Conservation (phyloP, 2,329 filamentous ascomycete species). For the Diaporthe sp. region DNA sequence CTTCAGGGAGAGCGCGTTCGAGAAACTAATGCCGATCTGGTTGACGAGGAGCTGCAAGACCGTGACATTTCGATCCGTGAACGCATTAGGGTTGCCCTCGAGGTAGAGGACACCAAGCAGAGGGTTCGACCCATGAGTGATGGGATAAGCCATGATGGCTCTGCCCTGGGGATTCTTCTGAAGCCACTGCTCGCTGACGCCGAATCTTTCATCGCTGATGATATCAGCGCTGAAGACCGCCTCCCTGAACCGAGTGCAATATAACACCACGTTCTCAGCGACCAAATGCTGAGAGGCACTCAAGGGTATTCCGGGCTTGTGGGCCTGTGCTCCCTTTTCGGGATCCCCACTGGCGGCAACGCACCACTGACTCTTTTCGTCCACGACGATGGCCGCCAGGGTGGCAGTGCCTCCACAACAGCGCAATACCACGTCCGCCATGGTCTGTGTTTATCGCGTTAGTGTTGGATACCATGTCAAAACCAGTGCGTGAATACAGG, state of each 20-base stretch:
- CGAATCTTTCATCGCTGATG: slow-evolving; percentile 81
- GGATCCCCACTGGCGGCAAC: slow-evolving; percentile 81
- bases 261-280: slow-evolving; percentile 82
- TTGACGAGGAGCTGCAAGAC: slow-evolving; percentile 80
- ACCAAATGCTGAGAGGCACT: slow-evolving; percentile 73
- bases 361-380: slow-evolving; percentile 78
- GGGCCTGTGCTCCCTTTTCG: slow-evolving; percentile 75
- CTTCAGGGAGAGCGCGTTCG: slow-evolving; percentile 76
- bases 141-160: slow-evolving; percentile 79
- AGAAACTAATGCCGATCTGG: slow-evolving; percentile 81
- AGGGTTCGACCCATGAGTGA: slow-evolving; percentile 77
- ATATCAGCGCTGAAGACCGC: slow-evolving; percentile 81
- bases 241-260: slow-evolving; percentile 82
- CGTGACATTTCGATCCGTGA: slow-evolving; percentile 77
- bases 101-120: slow-evolving; percentile 82
- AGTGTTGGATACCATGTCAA: neutral
- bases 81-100: slow-evolving; percentile 79
- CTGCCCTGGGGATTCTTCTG: slow-evolving; percentile 77
- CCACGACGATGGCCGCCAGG: slow-evolving; percentile 79
- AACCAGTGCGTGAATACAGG: too few species aligned
- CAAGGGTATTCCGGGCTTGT: slow-evolving; percentile 74
- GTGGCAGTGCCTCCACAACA: slow-evolving; percentile 80
- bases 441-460: slow-evolving; percentile 59
- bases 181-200: slow-evolving; percentile 77
- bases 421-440: slow-evolving; percentile 85